These are phyloP conservation scores for Rhizophora mangle DNA, from an alignment of 345 rosid genomes.

Conservation along the genomic window DNA sequence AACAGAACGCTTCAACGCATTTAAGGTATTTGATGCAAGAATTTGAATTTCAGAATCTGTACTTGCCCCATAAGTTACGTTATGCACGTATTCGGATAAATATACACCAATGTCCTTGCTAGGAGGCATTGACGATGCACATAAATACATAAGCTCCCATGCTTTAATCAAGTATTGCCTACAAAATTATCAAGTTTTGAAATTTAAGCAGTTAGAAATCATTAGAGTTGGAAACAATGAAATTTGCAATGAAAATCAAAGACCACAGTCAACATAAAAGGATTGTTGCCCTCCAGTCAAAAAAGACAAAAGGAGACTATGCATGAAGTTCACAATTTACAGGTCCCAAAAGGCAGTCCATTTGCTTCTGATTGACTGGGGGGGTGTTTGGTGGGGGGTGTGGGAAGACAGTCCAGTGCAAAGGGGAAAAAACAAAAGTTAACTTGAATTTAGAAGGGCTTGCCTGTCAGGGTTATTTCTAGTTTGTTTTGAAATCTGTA, in stretches of 20 bases:
- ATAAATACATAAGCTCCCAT: conserved; percentile 93
- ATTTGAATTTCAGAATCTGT: conserved; percentile 73
- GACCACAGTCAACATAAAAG: background rate
- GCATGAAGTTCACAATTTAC: background rate
- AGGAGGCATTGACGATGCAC: conserved; percentile 98
- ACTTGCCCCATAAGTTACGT: conserved; percentile 60
- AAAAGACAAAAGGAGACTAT: background rate
- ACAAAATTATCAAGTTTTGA: conserved; percentile 8
- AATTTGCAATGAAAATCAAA: background rate
- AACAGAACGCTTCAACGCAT: conserved; percentile 83
- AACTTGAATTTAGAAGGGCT: conserved; percentile 2
- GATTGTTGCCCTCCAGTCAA: background rate
- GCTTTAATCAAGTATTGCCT: conserved; percentile 85
- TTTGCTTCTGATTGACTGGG: too few relatives aligned
- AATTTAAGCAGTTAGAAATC: conserved; percentile 1
- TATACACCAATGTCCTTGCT: conserved; percentile 95
- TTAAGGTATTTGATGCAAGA: conserved; percentile 77
- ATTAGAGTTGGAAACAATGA: background rate
- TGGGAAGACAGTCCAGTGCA: background rate
- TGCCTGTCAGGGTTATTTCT: conserved; percentile 91
- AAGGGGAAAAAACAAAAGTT: background rate
- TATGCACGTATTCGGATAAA: conserved; percentile 86
- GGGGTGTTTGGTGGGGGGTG: too few relatives aligned
- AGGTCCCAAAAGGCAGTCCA: background rate
- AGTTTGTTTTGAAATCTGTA: conserved; percentile 94